Evolutionary conservation across 805 yeast genomes (phyloP).

Genomic region (Candida easanensis): DNA sequence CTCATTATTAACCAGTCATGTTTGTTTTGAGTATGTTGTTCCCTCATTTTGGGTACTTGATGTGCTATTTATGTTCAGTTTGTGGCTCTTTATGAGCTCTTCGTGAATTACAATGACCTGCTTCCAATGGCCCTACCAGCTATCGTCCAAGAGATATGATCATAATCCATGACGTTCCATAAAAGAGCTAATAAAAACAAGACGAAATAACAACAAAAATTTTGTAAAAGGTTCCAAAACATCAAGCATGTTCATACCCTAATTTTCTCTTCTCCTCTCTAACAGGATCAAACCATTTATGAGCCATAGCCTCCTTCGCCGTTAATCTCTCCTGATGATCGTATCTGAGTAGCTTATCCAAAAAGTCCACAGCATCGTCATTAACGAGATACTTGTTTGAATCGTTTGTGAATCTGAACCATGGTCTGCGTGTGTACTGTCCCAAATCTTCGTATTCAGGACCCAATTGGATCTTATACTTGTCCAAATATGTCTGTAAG

Average conservation of each 20-base stretch:
- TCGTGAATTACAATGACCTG: too few relatives aligned
- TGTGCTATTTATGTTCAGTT: too few relatives aligned
- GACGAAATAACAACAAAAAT: too few relatives aligned
- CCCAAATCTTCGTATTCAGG: slow-evolving; percentile 80
- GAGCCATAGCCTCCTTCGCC: slow-evolving; percentile 84
- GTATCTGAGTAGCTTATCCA: slow-evolving; percentile 70
- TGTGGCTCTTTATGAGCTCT: too few relatives aligned
- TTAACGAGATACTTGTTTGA: slow-evolving; percentile 50
- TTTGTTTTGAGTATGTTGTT: not conserved
- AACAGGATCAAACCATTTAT: slow-evolving; percentile 53
- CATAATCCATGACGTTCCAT: too few relatives aligned
- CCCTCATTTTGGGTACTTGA: too few relatives aligned
- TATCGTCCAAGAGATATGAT: too few relatives aligned
- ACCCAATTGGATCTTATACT: slow-evolving; percentile 67
- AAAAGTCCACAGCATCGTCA: slow-evolving; percentile 61
- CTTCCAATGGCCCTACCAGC: too few relatives aligned
- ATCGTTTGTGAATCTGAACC: slow-evolving; percentile 59
- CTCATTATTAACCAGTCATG: slow-evolving; percentile 8
- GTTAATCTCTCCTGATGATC: slow-evolving; percentile 89
- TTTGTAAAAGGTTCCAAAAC: too few relatives aligned
- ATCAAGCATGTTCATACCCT: slow-evolving; percentile 1
- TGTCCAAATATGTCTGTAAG: slow-evolving; percentile 59
- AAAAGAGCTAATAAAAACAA: too few relatives aligned
- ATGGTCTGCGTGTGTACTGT: slow-evolving; percentile 61
- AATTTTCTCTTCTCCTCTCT: slow-evolving; percentile 16